These are phyloP conservation scores for Termitomyces sp. DNA, from an alignment of 768 basidiomycete species.

Conservation along the genomic window DNA sequence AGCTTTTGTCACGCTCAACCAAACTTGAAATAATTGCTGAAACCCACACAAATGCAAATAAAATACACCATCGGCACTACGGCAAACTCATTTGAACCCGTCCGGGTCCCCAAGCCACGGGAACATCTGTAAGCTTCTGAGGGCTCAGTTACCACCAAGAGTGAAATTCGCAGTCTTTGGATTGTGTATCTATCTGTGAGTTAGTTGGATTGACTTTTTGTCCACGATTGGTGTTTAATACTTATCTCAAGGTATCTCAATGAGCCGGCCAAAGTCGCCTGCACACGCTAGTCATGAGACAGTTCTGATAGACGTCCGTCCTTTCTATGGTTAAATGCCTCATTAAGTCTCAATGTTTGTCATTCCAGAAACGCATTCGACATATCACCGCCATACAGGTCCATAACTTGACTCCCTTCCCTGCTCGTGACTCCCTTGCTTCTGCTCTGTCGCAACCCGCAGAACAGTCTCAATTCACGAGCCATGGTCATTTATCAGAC, in stretches of 20 bases:
- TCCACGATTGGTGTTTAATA: not conserved
- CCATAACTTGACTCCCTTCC: constrained; percentile 81
- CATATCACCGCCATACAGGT: constrained; percentile 72
- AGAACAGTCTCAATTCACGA: constrained; percentile 53
- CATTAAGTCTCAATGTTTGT: constrained; percentile 6
- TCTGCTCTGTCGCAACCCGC: constrained; percentile 68
- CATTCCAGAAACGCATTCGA: constrained; percentile 57
- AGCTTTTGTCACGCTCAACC: too few relatives aligned
- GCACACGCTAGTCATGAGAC: not conserved
- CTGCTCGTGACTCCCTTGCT: constrained; percentile 70
- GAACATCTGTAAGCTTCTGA: not conserved
- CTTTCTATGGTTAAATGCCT: not conserved
- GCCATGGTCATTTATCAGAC: constrained; percentile 56
- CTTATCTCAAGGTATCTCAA: not conserved
- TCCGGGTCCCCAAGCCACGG: not conserved
- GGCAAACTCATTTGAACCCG: not conserved
- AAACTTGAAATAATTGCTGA: not conserved
- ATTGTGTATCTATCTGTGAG: not conserved
- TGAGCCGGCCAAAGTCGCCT: not conserved
- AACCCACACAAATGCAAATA: constrained; percentile 1
- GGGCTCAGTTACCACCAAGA: too few relatives aligned
- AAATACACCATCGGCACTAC: not conserved
- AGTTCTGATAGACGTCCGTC: constrained; percentile 10
- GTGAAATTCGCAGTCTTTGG: not conserved
- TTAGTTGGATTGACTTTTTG: not conserved